Base-by-base conservation (phyloP, 2,329 filamentous ascomycete species). In the Aspergillus vadensis region DNA sequence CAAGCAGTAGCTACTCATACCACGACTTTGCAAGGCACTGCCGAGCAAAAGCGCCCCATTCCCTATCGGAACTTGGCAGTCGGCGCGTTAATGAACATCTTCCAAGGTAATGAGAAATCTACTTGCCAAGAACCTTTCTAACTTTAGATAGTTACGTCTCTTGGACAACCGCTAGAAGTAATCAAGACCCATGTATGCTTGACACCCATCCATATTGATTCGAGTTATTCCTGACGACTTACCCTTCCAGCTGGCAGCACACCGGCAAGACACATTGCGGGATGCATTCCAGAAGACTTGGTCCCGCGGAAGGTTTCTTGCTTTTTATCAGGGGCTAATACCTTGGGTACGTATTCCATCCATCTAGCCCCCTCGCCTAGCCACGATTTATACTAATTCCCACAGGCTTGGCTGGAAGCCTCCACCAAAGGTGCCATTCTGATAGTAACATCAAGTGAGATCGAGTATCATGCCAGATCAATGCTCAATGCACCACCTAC, bases 401-500 rank as follows among this genome's bases (percentile, higher is more conserved):
- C 5, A 4, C 9, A 58, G 49, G 94, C 93, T 78, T 97, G 93
- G 93, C 97, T 98, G 79, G 93, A 98, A 85, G 94, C 93, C 75
- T 97, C 92, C 73, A 97, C 93, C 81, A 97, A 98, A 83, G 94
- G 93, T 76, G 93, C 93, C 72, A 94, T 97, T 70, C 90, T 98
- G 74, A 91, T 97, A 78, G 97, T 98, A 81, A 92, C 97, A 76
- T 92, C 93, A 67, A 95, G 92, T 71, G 93, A 98, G 82, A 92
- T 91, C 80, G 93, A 97, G 80, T 97, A 90, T 86, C 92, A 95
- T 77, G 92, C 92, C 70, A 90, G 90, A 72, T 43, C 38, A 14
- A 53, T 47, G 14, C 1, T 58, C 14, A 36, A 48, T 44, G 56
- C 48, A n/a, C 48, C 56, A 4, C 49, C 48, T 14, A 47, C 56